Percentiles rank a stretch among this genome's conserved stretches.
Conservation (phyloP, 768 basidiomycete genomes). For the Podaxis sp. region DNA sequence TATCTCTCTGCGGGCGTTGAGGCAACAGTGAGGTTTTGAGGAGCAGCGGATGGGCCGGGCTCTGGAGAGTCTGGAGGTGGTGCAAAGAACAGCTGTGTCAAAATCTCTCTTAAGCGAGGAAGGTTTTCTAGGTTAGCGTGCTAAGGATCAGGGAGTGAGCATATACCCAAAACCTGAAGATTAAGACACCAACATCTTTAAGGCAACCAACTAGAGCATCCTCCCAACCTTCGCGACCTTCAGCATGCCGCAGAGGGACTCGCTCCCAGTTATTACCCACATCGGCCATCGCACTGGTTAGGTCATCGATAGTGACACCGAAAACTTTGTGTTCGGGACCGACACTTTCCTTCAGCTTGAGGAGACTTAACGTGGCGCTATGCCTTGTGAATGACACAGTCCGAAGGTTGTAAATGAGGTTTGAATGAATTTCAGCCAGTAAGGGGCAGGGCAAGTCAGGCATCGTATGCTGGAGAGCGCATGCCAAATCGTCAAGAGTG, state of each 20-base stretch:
- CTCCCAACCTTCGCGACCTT: slow-evolving; percentile 87
- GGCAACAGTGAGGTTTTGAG: slow-evolving; percentile 35
- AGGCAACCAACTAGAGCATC: slow-evolving; percentile 85
- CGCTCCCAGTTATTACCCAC: slow-evolving; percentile 88
- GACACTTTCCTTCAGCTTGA: slow-evolving; percentile 40
- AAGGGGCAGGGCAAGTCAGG: slow-evolving; percentile 70
- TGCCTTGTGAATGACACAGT: slow-evolving; percentile 78
- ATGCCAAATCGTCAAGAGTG: slow-evolving; percentile 91
- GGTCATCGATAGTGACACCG: slow-evolving; percentile 60
- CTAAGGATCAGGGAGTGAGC: slow-evolving; percentile 34
- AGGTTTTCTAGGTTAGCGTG: slow-evolving; percentile 74
- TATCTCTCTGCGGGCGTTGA: slow-evolving; percentile 71
- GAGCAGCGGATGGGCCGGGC: slow-evolving; percentile 43
- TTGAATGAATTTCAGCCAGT: slow-evolving; percentile 85
- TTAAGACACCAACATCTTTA: slow-evolving; percentile 69
- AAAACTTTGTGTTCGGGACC: slow-evolving; percentile 39
- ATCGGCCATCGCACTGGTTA: slow-evolving; percentile 71
- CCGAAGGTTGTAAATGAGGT: slow-evolving; percentile 85
- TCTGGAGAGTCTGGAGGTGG: slow-evolving; percentile 47
- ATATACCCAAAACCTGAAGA: slow-evolving; percentile 1
- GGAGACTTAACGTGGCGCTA: slow-evolving; percentile 68
- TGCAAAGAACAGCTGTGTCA: slow-evolving; percentile 72
- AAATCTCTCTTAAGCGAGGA: slow-evolving; percentile 65
- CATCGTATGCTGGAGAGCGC: slow-evolving; percentile 75
- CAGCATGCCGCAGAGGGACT: slow-evolving; percentile 65